Base-by-base conservation (phyloP, 73 alveolate genomes). In the Paramecium pentaurelia region DNA sequence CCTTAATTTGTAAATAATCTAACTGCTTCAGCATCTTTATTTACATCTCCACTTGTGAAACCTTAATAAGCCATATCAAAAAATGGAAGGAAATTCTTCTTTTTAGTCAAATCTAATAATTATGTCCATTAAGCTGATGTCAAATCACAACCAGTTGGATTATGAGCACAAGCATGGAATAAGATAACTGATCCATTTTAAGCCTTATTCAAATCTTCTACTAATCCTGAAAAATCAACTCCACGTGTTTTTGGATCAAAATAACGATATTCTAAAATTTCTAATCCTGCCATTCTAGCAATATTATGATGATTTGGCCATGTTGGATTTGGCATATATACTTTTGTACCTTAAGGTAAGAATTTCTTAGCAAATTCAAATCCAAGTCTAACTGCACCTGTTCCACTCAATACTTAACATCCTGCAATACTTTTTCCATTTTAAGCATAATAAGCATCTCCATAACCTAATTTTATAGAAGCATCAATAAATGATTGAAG, bases 61-160 rank as follows among this genome's bases (percentile, higher is more conserved):
- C 99, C 99, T 96, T 98, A 97, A 86, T 98, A 98, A 32, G 99
- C 99, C 94, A 96, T 93, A 92, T 98, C 99, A 93, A 98, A 95
- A 92, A 96, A 90, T 27, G 97, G 97, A 27, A 95, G 68, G 92
- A 95, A 96, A 47, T 93, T 85, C 94, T 95, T 95, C 70, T 95
- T 94, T 92, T 88, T 92, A 49, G 95, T 89, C 5, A 97, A 92
- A 60, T 97, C 97, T 34, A 90, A 75, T 42, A 98, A 83, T 92
- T 96, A 89, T 86, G 89, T 87, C 99, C 99, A 98, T 93, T 98
- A 95, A 11, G 92, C 98, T 68, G 95, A 95, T 36, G 93, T 92
- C 47, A 96, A 96, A 89, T 98, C 99, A 27, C 87, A 94, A 25
- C 99, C 99, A 32, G 99, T 98, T 28, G 99, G 99, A 20, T 90